These are phyloP conservation scores for Kokia cookei DNA, from an alignment of 441 rosid species.

Conservation along the genomic window DNA sequence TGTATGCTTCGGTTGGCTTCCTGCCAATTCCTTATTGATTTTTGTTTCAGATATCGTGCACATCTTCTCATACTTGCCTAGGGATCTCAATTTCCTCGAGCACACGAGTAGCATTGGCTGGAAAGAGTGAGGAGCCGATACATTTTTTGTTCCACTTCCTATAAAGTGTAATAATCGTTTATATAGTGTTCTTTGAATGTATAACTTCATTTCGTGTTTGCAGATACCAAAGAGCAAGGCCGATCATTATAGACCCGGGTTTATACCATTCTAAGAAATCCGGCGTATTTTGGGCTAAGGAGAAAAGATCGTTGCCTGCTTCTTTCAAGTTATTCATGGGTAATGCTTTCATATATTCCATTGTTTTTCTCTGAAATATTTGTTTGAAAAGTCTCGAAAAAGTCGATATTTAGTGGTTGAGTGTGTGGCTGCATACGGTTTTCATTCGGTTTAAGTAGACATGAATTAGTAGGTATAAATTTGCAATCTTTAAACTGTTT, in stretches of 20 bases:
- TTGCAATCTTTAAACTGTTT: not conserved
- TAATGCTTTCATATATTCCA: constrained; percentile 15
- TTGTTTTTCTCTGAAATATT: not conserved
- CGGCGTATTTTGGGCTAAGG: constrained; percentile 82
- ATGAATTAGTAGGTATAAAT: not conserved
- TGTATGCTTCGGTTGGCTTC: not conserved
- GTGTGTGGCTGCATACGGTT: not conserved
- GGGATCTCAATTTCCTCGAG: constrained; percentile 86
- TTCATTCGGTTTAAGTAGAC: not conserved
- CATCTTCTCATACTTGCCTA: constrained; percentile 83
- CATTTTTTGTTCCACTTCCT: constrained; percentile 10
- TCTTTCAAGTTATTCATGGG: constrained; percentile 83
- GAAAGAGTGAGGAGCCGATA: constrained; percentile 74
- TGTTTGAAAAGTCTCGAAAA: not conserved
- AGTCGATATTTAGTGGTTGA: not conserved
- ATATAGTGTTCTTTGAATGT: not conserved
- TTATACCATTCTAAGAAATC: constrained; percentile 81
- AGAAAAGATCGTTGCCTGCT: constrained; percentile 77
- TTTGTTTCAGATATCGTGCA: constrained; percentile 74
- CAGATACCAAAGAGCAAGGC: constrained; percentile 87
- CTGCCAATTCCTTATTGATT: constrained; percentile 7
- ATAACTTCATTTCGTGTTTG: constrained; percentile 3
- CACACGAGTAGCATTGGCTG: constrained; percentile 84
- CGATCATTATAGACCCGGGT: constrained; percentile 83
- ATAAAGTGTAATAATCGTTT: not conserved